phyloP scores from a whole-genome alignment of 2,329 filamentous ascomycete genomes.

The Fusarium irregulare region DNA sequence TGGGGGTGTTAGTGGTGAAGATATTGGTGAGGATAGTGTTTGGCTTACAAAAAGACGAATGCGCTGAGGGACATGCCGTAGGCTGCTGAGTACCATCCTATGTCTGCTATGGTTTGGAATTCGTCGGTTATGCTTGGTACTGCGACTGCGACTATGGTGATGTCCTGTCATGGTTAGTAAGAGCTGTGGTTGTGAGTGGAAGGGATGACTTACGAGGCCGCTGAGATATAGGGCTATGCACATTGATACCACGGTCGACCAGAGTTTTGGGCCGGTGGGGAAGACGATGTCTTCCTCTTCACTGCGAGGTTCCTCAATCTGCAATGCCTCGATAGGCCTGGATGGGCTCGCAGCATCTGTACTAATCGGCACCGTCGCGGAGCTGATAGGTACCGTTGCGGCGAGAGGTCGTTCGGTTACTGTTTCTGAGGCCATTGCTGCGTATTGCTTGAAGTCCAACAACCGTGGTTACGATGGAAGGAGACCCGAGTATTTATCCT shows the following conservation, averaged over 20 bases:
- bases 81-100: slow-evolving; percentile 45
- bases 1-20: neutral
- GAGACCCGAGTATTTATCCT: rapidly evolving
- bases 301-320: slow-evolving; percentile 17
- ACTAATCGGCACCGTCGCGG: neutral
- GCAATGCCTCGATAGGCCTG: neutral
- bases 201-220: slow-evolving; percentile 17
- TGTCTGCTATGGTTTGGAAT: slow-evolving; percentile 42
- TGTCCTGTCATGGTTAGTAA: slow-evolving; percentile 4
- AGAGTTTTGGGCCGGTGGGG: slow-evolving; percentile 37
- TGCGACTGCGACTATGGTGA: slow-evolving; percentile 39
- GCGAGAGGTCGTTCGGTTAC: neutral
- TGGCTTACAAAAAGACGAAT: slow-evolving; percentile 39
- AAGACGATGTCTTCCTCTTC: slow-evolving; percentile 1
- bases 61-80: slow-evolving; percentile 44
- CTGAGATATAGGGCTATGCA: slow-evolving; percentile 40
- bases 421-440: slow-evolving; percentile 18
- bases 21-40: too few species aligned
- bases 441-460: rapidly evolving
- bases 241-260: slow-evolving; percentile 43
- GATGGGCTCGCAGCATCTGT: neutral
- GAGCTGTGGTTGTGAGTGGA: rapidly evolving
- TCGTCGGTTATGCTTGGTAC: slow-evolving; percentile 43
- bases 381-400: rapidly evolving
- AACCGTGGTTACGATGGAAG: rapidly evolving